phyloP scores from a whole-genome alignment of 177 flowering plant genomes.

The Tripterygium wilfordii region DNA sequence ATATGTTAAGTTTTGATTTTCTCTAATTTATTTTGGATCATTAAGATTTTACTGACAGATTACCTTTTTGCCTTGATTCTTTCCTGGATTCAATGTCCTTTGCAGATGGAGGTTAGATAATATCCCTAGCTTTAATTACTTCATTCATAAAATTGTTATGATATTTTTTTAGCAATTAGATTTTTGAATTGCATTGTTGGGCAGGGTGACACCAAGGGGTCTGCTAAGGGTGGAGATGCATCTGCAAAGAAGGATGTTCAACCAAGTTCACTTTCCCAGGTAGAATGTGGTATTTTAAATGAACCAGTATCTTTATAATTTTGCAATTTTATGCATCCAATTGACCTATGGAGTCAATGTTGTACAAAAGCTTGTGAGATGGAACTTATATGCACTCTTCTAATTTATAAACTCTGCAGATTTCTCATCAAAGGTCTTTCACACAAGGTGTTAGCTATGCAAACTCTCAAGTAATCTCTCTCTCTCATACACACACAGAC shows the following conservation, averaged over 20 bases:
- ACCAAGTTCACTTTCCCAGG: slow-evolving; percentile 39
- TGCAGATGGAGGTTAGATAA: slow-evolving; percentile 63
- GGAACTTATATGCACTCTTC: no score
- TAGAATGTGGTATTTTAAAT: slow-evolving; percentile 9
- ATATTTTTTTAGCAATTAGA: not conserved
- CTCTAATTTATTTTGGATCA: no score
- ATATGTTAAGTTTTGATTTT: no score
- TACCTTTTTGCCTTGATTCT: slow-evolving; percentile 1
- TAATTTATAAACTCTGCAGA: slow-evolving; percentile 27
- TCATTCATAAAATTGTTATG: no score
- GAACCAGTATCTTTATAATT: no score
- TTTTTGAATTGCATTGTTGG: no score
- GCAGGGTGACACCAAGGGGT: slow-evolving; percentile 78
- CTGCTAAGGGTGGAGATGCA: slow-evolving; percentile 60
- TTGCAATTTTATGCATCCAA: no score
- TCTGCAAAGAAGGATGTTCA: slow-evolving; percentile 50
- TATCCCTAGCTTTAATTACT: not conserved
- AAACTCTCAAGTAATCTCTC: slow-evolving; percentile 41
- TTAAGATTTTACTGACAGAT: not conserved
- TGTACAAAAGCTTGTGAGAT: no score
- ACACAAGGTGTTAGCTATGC: slow-evolving; percentile 43
- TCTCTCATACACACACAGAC: slow-evolving; percentile 5
- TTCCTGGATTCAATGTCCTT: slow-evolving; percentile 7
- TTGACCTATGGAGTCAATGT: no score
- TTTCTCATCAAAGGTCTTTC: slow-evolving; percentile 55